phyloP scores from a whole-genome alignment of 1,284 basidiomycete species.

The Rhizoctonia solani region DNA sequence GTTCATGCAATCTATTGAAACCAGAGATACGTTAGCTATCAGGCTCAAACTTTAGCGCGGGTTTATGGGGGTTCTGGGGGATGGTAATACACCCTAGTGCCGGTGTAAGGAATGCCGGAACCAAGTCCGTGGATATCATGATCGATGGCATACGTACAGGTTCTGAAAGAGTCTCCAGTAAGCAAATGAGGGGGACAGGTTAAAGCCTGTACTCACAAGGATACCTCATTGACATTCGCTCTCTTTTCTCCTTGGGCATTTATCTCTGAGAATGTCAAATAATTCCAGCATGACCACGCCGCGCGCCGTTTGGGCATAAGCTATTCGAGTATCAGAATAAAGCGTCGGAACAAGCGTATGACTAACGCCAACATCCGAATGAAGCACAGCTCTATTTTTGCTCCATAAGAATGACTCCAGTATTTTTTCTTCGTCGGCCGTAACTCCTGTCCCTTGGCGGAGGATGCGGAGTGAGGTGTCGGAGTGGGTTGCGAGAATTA shows the following conservation, averaged over 20 bases:
- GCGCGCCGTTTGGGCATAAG: constrained; percentile 64
- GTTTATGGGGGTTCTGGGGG: no score
- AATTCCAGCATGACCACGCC: constrained; percentile 80
- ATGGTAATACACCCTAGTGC: no score
- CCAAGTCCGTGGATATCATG: no score
- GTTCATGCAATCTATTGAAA: constrained; percentile 72
- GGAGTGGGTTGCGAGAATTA: constrained; percentile 79
- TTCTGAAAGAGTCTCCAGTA: no score
- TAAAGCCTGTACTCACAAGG: constrained; percentile 58
- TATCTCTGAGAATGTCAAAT: constrained; percentile 58
- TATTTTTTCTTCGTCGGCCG: constrained; percentile 60
- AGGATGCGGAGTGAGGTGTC: constrained; percentile 68
- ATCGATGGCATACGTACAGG: no score
- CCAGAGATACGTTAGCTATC: no score
- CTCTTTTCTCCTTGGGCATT: constrained; percentile 48
- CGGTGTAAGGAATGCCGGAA: no score
- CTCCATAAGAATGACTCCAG: constrained; percentile 69
- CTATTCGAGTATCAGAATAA: constrained; percentile 46
- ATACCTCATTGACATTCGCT: constrained; percentile 62
- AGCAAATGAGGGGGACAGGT: constrained; percentile 10
- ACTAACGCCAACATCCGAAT: constrained; percentile 62
- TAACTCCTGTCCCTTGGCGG: constrained; percentile 55
- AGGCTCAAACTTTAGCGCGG: no score
- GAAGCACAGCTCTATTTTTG: constrained; percentile 70
- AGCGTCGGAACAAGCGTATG: not conserved